Base-by-base conservation (phyloP, 192 early-diverging fungal species). In the Linnemannia zychae region DNA sequence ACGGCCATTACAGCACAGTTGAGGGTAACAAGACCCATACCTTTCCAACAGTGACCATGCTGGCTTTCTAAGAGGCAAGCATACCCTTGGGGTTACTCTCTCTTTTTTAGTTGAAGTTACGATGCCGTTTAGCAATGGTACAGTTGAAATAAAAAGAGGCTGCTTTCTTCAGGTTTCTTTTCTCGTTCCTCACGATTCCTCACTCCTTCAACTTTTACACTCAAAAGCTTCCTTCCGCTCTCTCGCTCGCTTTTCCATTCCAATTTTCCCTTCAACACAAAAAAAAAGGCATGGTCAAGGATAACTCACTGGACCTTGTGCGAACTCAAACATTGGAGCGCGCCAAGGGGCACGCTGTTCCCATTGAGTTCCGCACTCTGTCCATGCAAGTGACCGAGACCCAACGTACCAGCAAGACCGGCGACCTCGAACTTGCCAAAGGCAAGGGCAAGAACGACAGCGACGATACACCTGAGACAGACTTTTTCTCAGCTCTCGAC, bases 301-400 rank as follows among this genome's bases (percentile, higher is more conserved):
- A 49, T 18, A 7, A 53, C 31, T 73, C 72, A n/a, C 72, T 73
- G 12, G 72, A 47, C 46, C 22, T 73, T 24, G 72, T 52, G 34
- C 72, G 72, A 33, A 73, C 50, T 28, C 72, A 73, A 53, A 73
- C 72, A 28, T 53, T 73, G 28, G 72, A 73, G 72, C 72, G 72
- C 18, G 49, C 72, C 49, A 47, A 73, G 18, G 72, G 50, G 28
- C 36, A 76, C 28, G 60, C 40, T 63, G 50, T 63, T 15, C 80
- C 81, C 28, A 85, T 88, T 65, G 87, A 80, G 28, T 88, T 82
- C 57, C 66, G 87, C n/a, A 86, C 87, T 7, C 74, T 88, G 9
- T 86, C 83, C 5, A 86, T 88, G 18, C 80, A 79, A 20, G 77
- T 88, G 6, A 82, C 83, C 5, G 87, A 88, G 37, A 74, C 50